These are phyloP conservation scores for Senna siamea DNA, from an alignment of 306 rosid species.

Conservation along the genomic window DNA sequence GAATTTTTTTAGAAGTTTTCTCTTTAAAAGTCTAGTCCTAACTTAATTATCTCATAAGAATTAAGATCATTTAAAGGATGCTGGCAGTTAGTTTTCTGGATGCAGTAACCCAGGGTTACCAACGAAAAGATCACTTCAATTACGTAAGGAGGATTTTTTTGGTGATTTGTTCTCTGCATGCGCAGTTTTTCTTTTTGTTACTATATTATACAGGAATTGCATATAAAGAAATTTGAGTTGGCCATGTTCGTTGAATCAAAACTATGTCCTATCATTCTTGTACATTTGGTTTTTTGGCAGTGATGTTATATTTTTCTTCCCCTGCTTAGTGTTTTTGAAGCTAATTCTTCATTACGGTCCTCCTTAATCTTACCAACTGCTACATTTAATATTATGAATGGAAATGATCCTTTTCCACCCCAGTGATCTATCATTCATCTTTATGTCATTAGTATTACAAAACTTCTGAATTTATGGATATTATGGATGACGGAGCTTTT, in stretches of 20 bases:
- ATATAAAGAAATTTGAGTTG: not conserved
- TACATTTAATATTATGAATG: not conserved
- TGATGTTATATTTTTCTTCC: not conserved
- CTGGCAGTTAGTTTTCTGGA: not conserved
- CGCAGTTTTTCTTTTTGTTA: not conserved
- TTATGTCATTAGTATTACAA: not conserved
- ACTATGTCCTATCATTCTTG: not conserved
- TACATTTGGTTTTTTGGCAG: not conserved
- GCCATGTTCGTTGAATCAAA: not conserved
- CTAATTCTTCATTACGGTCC: not conserved
- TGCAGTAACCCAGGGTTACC: not conserved
- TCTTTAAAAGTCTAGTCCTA: too few relatives aligned
- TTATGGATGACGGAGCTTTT: not conserved
- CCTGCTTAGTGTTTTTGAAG: not conserved
- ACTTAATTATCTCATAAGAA: not conserved
- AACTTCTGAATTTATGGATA: not conserved
- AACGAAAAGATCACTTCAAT: not conserved
- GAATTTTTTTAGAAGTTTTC: too few relatives aligned
- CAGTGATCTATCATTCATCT: not conserved
- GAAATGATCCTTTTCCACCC: not conserved
- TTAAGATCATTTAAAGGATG: not conserved
- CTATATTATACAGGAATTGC: not conserved
- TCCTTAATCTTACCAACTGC: not conserved
- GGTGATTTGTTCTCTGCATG: not conserved
- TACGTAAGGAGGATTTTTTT: not conserved